A percentile compares a stretch with the other conserved stretches of the same genome.
phyloP scores from a whole-genome alignment of 2,329 filamentous ascomycete species.

The Fusarium brachygibbosum region DNA sequence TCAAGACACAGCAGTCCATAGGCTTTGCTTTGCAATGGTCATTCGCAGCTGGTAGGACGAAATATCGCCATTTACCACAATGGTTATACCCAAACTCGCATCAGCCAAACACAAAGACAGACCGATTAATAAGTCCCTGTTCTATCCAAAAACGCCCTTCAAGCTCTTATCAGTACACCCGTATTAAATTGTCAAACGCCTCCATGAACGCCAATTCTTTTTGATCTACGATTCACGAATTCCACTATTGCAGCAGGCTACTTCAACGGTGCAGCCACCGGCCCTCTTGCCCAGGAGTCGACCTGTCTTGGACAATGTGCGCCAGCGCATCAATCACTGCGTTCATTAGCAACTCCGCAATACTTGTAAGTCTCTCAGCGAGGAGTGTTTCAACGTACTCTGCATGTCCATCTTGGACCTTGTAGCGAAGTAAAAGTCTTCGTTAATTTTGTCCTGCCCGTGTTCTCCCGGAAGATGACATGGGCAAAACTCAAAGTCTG shows the following conservation, averaged over 20 bases:
- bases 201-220: not conserved
- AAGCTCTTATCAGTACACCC: not conserved
- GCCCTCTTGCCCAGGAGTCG: not conserved
- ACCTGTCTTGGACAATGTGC: slow-evolving; percentile 32
- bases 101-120: not conserved
- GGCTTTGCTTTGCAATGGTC: not conserved
- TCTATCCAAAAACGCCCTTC: not conserved
- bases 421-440: slow-evolving; percentile 42
- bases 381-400: slow-evolving; percentile 30
- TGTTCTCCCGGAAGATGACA: slow-evolving; percentile 23
- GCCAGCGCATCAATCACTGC: slow-evolving; percentile 40
- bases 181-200: slow-evolving; percentile 5
- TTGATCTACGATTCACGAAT: not conserved
- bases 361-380: not conserved
- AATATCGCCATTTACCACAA: not conserved
- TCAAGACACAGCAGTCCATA: not conserved
- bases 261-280: not conserved
- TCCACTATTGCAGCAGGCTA: not conserved
- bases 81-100: not conserved
- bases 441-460: slow-evolving; percentile 38
- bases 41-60: not conserved
- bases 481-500: slow-evolving; percentile 45
- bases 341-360: slow-evolving; percentile 23
- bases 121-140: not conserved
- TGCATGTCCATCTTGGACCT: slow-evolving; percentile 45